Conservation (phyloP, 768 basidiomycete genomes). For the Termitomyces titanicus region DNA sequence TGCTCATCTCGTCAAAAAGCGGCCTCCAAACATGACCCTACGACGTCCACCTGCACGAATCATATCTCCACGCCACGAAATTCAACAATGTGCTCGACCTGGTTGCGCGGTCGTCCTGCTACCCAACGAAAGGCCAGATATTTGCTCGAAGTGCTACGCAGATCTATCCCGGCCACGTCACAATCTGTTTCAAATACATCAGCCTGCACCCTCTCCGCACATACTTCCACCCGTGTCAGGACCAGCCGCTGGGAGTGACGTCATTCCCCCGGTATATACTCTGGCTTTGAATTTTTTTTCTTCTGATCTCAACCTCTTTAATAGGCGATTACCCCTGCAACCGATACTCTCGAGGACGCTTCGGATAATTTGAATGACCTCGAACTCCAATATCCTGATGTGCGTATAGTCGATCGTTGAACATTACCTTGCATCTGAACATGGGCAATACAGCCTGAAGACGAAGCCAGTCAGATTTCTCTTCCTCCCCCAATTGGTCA, state of each 20-base stretch:
- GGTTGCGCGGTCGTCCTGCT: constrained; percentile 9
- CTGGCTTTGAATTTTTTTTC: neutral
- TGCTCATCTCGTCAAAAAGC: neutral
- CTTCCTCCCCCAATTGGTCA: neutral
- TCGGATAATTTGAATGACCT: constrained; percentile 6
- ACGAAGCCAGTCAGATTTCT: neutral
- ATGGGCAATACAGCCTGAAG: neutral
- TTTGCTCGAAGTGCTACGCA: constrained; percentile 7
- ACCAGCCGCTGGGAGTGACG: no score
- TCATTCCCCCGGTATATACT: neutral
- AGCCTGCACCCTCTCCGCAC: neutral
- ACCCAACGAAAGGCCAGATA: neutral
- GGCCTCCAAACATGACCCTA: neutral
- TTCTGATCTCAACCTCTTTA: neutral
- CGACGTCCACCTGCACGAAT: neutral
- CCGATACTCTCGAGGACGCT: neutral
- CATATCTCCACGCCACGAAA: neutral
- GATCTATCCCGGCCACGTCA: neutral
- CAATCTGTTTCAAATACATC: neutral
- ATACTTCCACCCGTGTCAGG: neutral
- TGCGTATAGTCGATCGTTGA: neutral
- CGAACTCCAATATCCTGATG: constrained; percentile 16
- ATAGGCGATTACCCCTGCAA: neutral
- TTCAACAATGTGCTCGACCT: constrained; percentile 4
- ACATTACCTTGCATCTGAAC: neutral